Percentiles rank a stretch among this genome's conserved stretches.
Conservation (phyloP, 2,329 filamentous ascomycete species). For the Atkinsonella hypoxylon region DNA sequence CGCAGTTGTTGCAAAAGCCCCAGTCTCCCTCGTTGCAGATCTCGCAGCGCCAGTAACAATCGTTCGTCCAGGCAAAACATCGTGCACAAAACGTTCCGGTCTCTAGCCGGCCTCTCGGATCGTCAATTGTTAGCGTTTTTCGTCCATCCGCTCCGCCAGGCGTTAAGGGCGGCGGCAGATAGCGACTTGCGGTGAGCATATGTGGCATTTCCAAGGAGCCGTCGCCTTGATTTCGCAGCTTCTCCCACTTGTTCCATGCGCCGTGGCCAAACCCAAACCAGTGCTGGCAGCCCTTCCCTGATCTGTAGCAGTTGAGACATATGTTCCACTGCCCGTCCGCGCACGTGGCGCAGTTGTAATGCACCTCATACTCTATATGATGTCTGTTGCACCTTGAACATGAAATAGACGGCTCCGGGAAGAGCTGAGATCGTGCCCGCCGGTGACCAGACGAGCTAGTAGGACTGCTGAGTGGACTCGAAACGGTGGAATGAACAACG, state of each 20-base stretch:
- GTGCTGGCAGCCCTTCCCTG: constrained; percentile 64
- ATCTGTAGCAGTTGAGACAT: constrained; percentile 69
- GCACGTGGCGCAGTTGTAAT: constrained; percentile 72
- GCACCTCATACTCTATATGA: constrained; percentile 74
- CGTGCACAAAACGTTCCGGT: constrained; percentile 75
- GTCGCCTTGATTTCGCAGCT: constrained; percentile 28
- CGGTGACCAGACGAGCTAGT: constrained; percentile 23
- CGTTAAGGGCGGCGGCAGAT: constrained; percentile 34
- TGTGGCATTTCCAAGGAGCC: constrained; percentile 37
- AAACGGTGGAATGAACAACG: constrained; percentile 21
- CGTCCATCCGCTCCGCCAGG: constrained; percentile 42
- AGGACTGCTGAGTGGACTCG: constrained; percentile 21
- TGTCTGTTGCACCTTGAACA: constrained; percentile 59
- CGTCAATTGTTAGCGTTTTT: constrained; percentile 49
- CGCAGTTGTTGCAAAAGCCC: constrained; percentile 84
- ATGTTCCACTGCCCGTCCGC: constrained; percentile 62
- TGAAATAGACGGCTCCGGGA: constrained; percentile 57
- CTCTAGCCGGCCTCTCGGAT: constrained; percentile 57
- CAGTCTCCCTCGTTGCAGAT: constrained; percentile 85
- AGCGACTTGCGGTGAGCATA: constrained; percentile 46
- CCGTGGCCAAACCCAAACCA: constrained; percentile 81
- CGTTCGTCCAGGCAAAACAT: constrained; percentile 62
- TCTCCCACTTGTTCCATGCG: constrained; percentile 57
- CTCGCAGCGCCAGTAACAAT: constrained; percentile 84
- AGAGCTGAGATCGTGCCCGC: constrained; percentile 37